A percentile compares a stretch with the other conserved stretches of the same genome.
These are phyloP conservation scores for Saraca asoca DNA, from an alignment of 331 rosid genomes.

Conservation along the genomic window DNA sequence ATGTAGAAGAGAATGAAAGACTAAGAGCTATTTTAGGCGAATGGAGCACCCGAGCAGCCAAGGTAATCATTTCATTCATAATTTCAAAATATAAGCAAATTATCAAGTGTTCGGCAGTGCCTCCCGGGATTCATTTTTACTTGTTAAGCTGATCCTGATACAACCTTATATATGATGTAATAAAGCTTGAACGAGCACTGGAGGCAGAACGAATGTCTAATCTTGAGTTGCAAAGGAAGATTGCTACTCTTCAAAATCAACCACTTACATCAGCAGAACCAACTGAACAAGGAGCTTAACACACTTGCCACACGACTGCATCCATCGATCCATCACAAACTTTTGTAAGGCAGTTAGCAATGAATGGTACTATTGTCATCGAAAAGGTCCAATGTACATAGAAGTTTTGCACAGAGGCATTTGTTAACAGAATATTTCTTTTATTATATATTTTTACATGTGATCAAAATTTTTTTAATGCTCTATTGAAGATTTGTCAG, in stretches of 20 bases:
- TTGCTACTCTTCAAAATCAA: slow-evolving; percentile 52
- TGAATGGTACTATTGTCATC: not conserved
- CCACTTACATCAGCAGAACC: slow-evolving; percentile 48
- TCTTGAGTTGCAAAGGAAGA: slow-evolving; percentile 78
- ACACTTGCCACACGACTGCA: slow-evolving; percentile 13
- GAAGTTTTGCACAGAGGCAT: not conserved
- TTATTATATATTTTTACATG: too few relatives aligned
- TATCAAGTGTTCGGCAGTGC: not conserved
- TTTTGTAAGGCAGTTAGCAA: not conserved
- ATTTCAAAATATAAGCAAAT: not conserved
- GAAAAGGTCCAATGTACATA: slow-evolving; percentile 32
- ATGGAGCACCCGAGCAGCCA: slow-evolving; percentile 96
- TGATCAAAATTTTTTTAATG: too few relatives aligned
- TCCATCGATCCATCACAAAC: not conserved
- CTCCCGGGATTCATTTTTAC: not conserved
- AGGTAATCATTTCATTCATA: slow-evolving; percentile 52
- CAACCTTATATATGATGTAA: not conserved
- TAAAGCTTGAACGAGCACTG: slow-evolving; percentile 90
- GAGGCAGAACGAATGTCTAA: slow-evolving; percentile 78
- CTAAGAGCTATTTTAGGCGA: slow-evolving; percentile 92
- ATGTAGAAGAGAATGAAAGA: slow-evolving; percentile 95
- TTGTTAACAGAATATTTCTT: slow-evolving; percentile 1
- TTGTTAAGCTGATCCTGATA: slow-evolving; percentile 21
- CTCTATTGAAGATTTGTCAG: too few relatives aligned
- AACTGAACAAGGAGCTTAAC: slow-evolving; percentile 48